Conservation (phyloP, 129 eudicot species). For the Lactuca saligna region DNA sequence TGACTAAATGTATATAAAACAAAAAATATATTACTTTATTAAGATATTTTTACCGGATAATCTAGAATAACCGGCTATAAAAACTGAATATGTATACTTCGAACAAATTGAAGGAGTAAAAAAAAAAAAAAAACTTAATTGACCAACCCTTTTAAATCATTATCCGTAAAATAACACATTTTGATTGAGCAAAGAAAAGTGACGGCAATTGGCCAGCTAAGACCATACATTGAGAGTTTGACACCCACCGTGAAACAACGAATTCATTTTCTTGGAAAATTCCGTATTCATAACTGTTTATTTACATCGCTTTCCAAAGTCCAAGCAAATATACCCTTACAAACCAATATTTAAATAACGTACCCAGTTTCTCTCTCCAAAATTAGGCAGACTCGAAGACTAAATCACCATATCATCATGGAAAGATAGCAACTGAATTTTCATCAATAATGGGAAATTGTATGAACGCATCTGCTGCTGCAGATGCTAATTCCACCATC, state of each 20-base stretch:
- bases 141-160: too few relatives aligned
- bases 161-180: too few relatives aligned
- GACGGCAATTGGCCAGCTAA: background rate
- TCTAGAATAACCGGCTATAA: too few relatives aligned
- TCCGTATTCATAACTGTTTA: background rate
- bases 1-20: too few relatives aligned
- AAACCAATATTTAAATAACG: background rate
- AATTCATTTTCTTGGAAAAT: constrained; percentile 16
- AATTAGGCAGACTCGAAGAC: constrained; percentile 5
- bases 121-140: too few relatives aligned
- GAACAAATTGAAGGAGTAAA: too few relatives aligned
- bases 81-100: too few relatives aligned
- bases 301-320: constrained; percentile 4
- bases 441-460: constrained; percentile 59
- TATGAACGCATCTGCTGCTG: constrained; percentile 22
- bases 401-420: constrained; percentile 14
- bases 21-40: too few relatives aligned
- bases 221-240: background rate
- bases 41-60: too few relatives aligned
- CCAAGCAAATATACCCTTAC: constrained; percentile 1
- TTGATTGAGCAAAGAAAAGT: too few relatives aligned
- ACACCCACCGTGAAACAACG: constrained; percentile 23
- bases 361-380: background rate
- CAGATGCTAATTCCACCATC: constrained; percentile 29
- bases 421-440: background rate